Conservation (phyloP, 2,329 filamentous ascomycete species). For the Coniochaeta ligniaria region DNA sequence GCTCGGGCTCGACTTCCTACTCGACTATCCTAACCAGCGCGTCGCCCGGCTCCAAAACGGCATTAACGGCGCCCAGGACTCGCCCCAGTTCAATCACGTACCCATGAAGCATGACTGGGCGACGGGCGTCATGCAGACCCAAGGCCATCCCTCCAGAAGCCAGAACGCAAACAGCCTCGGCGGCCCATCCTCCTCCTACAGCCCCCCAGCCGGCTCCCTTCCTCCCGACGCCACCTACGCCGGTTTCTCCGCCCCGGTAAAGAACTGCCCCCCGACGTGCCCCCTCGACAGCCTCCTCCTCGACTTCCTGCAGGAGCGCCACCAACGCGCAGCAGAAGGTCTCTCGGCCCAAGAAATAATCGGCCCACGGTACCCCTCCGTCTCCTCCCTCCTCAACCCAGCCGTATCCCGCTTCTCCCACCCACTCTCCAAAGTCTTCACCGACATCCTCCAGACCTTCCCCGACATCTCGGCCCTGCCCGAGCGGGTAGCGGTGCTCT, state of each 20-base stretch:
- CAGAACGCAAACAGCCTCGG: neutral
- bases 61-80: constrained; percentile 39
- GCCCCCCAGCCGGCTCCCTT: neutral
- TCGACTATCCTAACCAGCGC: constrained; percentile 49
- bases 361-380: constrained; percentile 72
- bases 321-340: constrained; percentile 58
- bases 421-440: constrained; percentile 76
- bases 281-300: constrained; percentile 73
- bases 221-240: neutral
- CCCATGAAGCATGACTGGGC: constrained; percentile 45
- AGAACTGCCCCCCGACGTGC: constrained; percentile 63
- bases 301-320: constrained; percentile 67
- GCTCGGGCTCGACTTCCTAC: constrained; percentile 65
- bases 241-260: constrained; percentile 28
- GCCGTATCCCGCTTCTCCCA: constrained; percentile 56
- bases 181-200: neutral
- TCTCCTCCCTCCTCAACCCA: constrained; percentile 71
- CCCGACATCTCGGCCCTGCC: constrained; percentile 71
- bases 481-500: constrained; percentile 75
- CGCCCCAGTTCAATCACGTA: constrained; percentile 33
- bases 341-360: constrained; percentile 57
- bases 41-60: constrained; percentile 45
- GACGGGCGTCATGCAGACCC: constrained; percentile 13
- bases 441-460: constrained; percentile 78
- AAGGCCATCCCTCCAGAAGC: neutral